Evolutionary conservation across 148 eudicot genomes (phyloP).

Genomic region (Rhododendron kiyosumense): DNA sequence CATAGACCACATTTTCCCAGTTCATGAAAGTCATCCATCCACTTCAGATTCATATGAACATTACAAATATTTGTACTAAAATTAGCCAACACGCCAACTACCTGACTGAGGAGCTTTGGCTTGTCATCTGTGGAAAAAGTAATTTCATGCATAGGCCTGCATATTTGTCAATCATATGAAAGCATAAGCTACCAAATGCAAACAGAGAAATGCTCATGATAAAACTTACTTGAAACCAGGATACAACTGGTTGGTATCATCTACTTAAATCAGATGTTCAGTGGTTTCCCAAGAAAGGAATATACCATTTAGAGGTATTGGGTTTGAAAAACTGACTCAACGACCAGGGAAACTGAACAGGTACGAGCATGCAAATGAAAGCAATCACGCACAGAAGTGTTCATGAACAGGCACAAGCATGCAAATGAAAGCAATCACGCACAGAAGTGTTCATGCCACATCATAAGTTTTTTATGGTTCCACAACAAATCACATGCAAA

Average conservation of each 20-base stretch:
- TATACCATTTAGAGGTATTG: not conserved
- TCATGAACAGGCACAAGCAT: not conserved
- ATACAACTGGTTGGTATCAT: not conserved
- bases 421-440: constrained; percentile 2
- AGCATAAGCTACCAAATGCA: constrained; percentile 10
- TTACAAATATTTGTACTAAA: not conserved
- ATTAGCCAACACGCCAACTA: constrained; percentile 22
- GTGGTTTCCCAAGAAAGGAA: not conserved
- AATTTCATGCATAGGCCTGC: constrained; percentile 87
- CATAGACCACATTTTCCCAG: not conserved
- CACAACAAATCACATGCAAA: not conserved
- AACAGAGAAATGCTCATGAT: not conserved
- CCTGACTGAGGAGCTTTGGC: constrained; percentile 87
- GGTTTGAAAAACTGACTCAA: not conserved
- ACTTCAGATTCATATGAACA: not conserved
- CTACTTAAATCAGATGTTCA: not conserved
- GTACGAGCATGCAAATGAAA: not conserved
- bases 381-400: not conserved
- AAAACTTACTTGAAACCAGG: not conserved
- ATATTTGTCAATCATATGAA: constrained; percentile 17
- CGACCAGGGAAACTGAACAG: not conserved
- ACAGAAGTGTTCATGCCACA: not conserved
- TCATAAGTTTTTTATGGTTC: not conserved
- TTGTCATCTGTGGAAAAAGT: constrained; percentile 86
- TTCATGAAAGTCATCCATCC: not conserved